Base-by-base conservation (phyloP, 805 yeast genomes). In the Pichia rugopelliculosa region DNA sequence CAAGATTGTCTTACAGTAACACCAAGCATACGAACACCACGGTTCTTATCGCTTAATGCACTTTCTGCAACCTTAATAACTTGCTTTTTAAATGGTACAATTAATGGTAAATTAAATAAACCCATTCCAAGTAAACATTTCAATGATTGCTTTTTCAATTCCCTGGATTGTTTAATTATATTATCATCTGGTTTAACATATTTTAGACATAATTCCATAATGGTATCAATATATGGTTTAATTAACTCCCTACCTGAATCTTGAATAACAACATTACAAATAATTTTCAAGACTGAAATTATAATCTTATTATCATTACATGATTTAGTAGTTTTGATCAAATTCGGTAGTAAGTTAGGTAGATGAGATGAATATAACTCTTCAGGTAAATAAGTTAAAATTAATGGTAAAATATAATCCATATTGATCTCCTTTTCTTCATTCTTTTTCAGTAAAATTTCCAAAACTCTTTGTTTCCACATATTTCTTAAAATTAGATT, bases 401-500 rank as follows among this genome's bases (percentile, higher is more conserved):
- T 68, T 52, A 90, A 69, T 5, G 96, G 95, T 49, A 87, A 69
- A 45, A 93, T 73, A 4, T 54, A 47, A 24, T 56, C 54, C 26
- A 66, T 64, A 84, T 76, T 27, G 88, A 60, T 13, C 13, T 17
- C 10, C 26, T 39, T 25, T 23, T 30, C 39, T n/a, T 27, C 18
- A 6, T 39, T 38, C 6, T 61, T 63, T 0, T 85, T 84, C 6
- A 87, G 71, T 1, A 80, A 67, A 9, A 71, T 66, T 50, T 79
- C 77, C 60, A 88, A 87, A 23, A 87, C 72, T 53, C 81, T 81
- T 59, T 93, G 99, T 60, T 88, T 88, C 72, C 84, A 87, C 22
- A 93, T 70, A 40, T 76, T 63, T 49, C 85, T 76, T 18, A 84
- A 75, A 50, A 81, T 78, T 47, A 84, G 72, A 52, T 79, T 79